phyloP scores from a whole-genome alignment of 805 yeast genomes.

The Saturnispora diversa region DNA sequence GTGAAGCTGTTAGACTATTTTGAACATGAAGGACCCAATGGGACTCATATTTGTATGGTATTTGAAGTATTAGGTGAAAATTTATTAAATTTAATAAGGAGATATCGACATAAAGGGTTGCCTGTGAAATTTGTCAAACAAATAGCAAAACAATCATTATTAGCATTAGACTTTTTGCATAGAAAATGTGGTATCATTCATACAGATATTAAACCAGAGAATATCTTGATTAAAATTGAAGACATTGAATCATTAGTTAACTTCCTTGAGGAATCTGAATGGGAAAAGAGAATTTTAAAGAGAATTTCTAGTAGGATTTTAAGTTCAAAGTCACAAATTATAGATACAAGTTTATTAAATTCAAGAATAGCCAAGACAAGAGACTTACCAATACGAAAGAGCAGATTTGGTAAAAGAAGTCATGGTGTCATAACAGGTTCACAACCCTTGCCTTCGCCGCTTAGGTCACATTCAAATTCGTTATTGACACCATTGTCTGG shows the following conservation, averaged over 20 bases:
- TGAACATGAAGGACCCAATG: constrained; percentile 82
- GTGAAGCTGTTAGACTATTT: constrained; percentile 78
- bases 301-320: constrained; percentile 23
- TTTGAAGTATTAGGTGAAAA: constrained; percentile 96
- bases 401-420: constrained; percentile 44
- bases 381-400: constrained; percentile 23
- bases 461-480: constrained; percentile 42
- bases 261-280: constrained; percentile 34
- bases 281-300: constrained; percentile 28
- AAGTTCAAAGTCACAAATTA: constrained; percentile 17
- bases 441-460: constrained; percentile 85
- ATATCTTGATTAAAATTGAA: constrained; percentile 46
- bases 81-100: constrained; percentile 70
- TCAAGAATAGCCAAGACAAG: constrained; percentile 14
- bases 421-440: constrained; percentile 81
- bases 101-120: constrained; percentile 46
- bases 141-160: constrained; percentile 47
- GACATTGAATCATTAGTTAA: constrained; percentile 46
- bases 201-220: constrained; percentile 73
- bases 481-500: constrained; percentile 23
- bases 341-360: constrained; percentile 13
- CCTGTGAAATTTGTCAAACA: constrained; percentile 50
- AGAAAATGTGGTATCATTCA: constrained; percentile 60
- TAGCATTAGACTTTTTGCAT: constrained; percentile 52
- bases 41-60: constrained; percentile 92